Percentiles rank a stretch among this genome's conserved stretches.
Evolutionary conservation across 495 filamentous ascomycete genomes (phyloP).

Genomic region (Penicillium antarcticum): DNA sequence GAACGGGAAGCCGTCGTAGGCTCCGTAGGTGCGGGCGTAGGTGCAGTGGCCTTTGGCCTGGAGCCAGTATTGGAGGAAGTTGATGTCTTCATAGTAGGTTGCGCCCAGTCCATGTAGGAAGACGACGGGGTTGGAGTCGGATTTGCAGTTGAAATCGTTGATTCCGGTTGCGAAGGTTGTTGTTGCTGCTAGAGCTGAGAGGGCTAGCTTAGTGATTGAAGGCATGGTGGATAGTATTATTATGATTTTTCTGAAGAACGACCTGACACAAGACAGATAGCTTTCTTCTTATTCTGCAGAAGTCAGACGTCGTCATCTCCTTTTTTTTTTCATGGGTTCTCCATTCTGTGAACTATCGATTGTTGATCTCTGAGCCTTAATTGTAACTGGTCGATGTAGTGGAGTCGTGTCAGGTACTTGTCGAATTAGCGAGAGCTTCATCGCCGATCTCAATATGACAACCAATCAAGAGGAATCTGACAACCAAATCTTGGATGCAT

Average conservation of each 20-base stretch:
- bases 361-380: background rate
- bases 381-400: slow-evolving; percentile 14
- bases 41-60: slow-evolving; percentile 50
- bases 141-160: slow-evolving; percentile 42
- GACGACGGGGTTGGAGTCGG: slow-evolving; percentile 44
- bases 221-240: slow-evolving; percentile 8
- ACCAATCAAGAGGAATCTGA: background rate
- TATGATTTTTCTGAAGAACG: background rate
- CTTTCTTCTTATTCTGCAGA: slow-evolving; percentile 1
- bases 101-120: slow-evolving; percentile 53
- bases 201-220: slow-evolving; percentile 11
- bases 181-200: slow-evolving; percentile 14
- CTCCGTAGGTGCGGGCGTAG: slow-evolving; percentile 51
- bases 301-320: background rate
- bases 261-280: background rate
- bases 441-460: background rate
- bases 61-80: slow-evolving; percentile 50
- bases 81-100: slow-evolving; percentile 49
- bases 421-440: slow-evolving; percentile 5
- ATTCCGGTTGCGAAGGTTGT: slow-evolving; percentile 20
- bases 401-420: background rate
- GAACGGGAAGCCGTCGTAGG: slow-evolving; percentile 42
- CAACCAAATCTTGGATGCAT: slow-evolving; percentile 1
- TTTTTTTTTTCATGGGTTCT: background rate
- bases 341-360: slow-evolving; percentile 22